Evolutionary conservation across 1,284 basidiomycete species (phyloP), one percentile per base, ranked within the genome.

Genomic region (Melampsora larici-populina): DNA sequence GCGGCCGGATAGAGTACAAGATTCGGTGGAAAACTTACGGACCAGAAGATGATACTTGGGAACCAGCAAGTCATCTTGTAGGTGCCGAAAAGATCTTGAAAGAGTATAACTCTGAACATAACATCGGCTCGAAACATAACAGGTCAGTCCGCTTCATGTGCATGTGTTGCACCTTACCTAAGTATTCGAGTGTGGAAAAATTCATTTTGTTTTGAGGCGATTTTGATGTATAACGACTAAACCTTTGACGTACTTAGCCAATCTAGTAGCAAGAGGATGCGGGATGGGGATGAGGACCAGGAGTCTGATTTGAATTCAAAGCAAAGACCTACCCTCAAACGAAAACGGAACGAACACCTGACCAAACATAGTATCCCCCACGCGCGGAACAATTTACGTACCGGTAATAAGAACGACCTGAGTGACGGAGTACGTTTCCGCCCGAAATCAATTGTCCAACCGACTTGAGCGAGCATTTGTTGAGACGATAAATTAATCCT

Each of bases 11-110:
- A 17, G 4, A 65, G 31, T 75, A 66, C 31, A 18, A 31, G 5
- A 48, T 75, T 31, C 40, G 64, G 15, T 75, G 72, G 72, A 67
- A 75, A n/a, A n/a, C n/a, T n/a, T n/a, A n/a, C n/a, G n/a, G n/a
- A n/a, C n/a, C n/a, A n/a, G n/a, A n/a, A n/a, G 3, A 67, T 15
- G 51, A 75, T 58, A 36, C 48, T 7, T 75, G 72, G 64, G 63
- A 67, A 43, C 72, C 72, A 18, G 26, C 4, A 33, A 29, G 66
- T 7, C 9, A 75, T 29, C 58, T 72, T 17, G 13, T 33, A 29
- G 64, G 64, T 13, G 62, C 72, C 33, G 43, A 21, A 13, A 63
- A 75, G n/a, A 6, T 75, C 18, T 33, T 75, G 43, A 75, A 55
- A 49, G 26, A 66, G 48, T 75, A 75, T 48, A 48, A 51, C 40